These are phyloP conservation scores for Pleurotus tuber-regium DNA, from an alignment of 768 basidiomycete genomes.

Conservation along the genomic window DNA sequence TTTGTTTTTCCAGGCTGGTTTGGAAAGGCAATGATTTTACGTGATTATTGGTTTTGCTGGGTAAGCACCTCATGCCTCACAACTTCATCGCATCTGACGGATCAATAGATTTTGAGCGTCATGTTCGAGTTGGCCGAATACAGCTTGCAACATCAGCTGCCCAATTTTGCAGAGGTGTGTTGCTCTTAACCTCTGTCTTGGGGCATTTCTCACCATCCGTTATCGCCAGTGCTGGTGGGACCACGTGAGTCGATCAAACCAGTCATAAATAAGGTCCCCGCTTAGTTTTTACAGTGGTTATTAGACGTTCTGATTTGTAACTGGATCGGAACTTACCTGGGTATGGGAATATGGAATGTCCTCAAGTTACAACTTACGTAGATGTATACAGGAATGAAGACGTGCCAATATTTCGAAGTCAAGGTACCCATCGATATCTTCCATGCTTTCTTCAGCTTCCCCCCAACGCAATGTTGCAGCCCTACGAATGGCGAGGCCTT, in stretches of 20 bases:
- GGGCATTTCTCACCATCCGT: slow-evolving; percentile 15
- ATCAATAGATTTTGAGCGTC: slow-evolving; percentile 72
- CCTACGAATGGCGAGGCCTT: slow-evolving; percentile 83
- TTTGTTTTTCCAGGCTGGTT: slow-evolving; percentile 56
- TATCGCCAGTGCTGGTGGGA: slow-evolving; percentile 81
- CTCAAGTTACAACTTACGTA: slow-evolving; percentile 11
- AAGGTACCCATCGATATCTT: slow-evolving; percentile 49
- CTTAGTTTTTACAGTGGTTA: slow-evolving; percentile 58
- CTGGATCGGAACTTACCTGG: slow-evolving; percentile 84
- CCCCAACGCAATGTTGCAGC: slow-evolving; percentile 37
- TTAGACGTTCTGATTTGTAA: slow-evolving; percentile 86
- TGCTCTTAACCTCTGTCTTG: slow-evolving; percentile 12
- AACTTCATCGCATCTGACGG: slow-evolving; percentile 10
- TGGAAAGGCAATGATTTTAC: slow-evolving; percentile 85
- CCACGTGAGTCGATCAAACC: slow-evolving; percentile 53
- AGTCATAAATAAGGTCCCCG: slow-evolving; percentile 10
- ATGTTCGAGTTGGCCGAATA: slow-evolving; percentile 90
- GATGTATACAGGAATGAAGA: slow-evolving; percentile 68
- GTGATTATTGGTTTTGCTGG: slow-evolving; percentile 96
- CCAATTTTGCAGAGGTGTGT: slow-evolving; percentile 83
- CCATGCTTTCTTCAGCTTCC: slow-evolving; percentile 12
- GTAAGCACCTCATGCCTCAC: slow-evolving; percentile 35
- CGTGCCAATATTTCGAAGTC: slow-evolving; percentile 84
- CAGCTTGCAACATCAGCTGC: slow-evolving; percentile 82
- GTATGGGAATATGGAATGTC: slow-evolving; percentile 31